A percentile compares a stretch with the other conserved stretches of the same genome.
phyloP scores from a whole-genome alignment of 2,329 filamentous ascomycete genomes.

The Xylariaceae sp. region DNA sequence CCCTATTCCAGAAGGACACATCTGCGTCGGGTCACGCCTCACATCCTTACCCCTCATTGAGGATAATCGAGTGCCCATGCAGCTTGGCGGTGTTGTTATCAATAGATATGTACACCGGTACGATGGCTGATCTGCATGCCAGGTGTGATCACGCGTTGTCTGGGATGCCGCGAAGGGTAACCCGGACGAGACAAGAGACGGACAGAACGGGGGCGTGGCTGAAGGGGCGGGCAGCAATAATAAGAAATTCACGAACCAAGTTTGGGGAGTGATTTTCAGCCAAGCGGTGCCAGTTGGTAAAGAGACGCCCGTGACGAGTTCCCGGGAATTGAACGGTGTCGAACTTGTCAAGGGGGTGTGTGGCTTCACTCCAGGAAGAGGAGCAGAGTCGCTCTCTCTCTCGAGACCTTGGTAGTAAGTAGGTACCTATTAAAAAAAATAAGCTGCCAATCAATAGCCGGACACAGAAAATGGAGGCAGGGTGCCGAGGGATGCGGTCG shows the following conservation, averaged over 20 bases:
- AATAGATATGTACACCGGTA: conserved; percentile 38
- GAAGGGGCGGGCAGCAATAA: not conserved
- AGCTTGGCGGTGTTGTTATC: conserved; percentile 43
- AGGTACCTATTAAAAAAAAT: not conserved
- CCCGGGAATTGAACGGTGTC: not conserved
- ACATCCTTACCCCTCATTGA: conserved; percentile 45
- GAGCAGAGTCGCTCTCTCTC: not conserved
- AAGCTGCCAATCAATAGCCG: not conserved
- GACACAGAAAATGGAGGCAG: not conserved
- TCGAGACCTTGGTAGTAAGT: not conserved
- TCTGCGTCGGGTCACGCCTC: conserved; percentile 53
- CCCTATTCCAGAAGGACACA: conserved; percentile 43
- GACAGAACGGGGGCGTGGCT: not conserved
- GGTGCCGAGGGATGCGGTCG: not conserved
- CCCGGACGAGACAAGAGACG: conserved; percentile 7
- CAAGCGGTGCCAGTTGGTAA: not conserved
- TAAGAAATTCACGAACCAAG: not conserved
- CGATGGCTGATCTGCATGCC: conserved; percentile 44
- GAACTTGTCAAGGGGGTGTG: not conserved
- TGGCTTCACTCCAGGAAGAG: not conserved
- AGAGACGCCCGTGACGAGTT: too few species aligned
- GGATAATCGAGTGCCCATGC: conserved; percentile 46
- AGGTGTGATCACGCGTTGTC: conserved; percentile 52
- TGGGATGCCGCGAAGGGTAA: not conserved
- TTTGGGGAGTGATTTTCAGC: not conserved